These are phyloP conservation scores for Wickerhamomyces sp. DNA, from an alignment of 1,139 yeast genomes.

Conservation along the genomic window DNA sequence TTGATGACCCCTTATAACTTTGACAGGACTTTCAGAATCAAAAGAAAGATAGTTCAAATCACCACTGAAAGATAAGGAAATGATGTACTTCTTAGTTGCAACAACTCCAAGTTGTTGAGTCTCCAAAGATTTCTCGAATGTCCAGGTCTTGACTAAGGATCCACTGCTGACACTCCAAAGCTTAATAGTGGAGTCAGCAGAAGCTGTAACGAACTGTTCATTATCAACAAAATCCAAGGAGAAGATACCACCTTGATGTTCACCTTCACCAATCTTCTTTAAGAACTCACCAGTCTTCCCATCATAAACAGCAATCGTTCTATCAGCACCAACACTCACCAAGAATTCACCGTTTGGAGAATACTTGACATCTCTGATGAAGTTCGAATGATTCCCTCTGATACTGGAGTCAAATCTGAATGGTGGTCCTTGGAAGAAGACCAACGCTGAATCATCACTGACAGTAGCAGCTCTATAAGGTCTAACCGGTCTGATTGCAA, in stretches of 20 bases:
- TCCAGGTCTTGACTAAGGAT: slow-evolving; percentile 40
- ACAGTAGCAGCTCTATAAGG: slow-evolving; percentile 95
- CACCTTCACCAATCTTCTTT: slow-evolving; percentile 37
- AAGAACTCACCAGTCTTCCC: slow-evolving; percentile 81
- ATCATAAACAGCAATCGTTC: slow-evolving; percentile 71
- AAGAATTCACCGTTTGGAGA: slow-evolving; percentile 73
- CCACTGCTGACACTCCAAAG: slow-evolving; percentile 49
- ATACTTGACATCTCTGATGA: slow-evolving; percentile 75
- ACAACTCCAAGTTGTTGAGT: slow-evolving; percentile 83
- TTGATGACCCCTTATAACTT: slow-evolving; percentile 71
- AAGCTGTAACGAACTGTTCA: slow-evolving; percentile 68
- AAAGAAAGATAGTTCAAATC: slow-evolving; percentile 54
- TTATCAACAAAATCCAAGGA: slow-evolving; percentile 67
- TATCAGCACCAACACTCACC: slow-evolving; percentile 85
- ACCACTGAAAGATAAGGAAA: slow-evolving; percentile 73
- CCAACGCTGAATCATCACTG: slow-evolving; percentile 80
- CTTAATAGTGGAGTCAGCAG: slow-evolving; percentile 77
- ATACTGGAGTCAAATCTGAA: slow-evolving; percentile 76
- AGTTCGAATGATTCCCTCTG: slow-evolving; percentile 70
- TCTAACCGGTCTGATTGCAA: slow-evolving; percentile 78
- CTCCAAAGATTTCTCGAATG: slow-evolving; percentile 38
- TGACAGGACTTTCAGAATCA: slow-evolving; percentile 35
- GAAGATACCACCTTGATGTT: slow-evolving; percentile 78
- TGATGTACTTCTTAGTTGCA: slow-evolving; percentile 49
- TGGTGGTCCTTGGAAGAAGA: slow-evolving; percentile 89